Conservation (phyloP, 2,329 filamentous ascomycete species). For the Macroventuria anomochaeta region DNA sequence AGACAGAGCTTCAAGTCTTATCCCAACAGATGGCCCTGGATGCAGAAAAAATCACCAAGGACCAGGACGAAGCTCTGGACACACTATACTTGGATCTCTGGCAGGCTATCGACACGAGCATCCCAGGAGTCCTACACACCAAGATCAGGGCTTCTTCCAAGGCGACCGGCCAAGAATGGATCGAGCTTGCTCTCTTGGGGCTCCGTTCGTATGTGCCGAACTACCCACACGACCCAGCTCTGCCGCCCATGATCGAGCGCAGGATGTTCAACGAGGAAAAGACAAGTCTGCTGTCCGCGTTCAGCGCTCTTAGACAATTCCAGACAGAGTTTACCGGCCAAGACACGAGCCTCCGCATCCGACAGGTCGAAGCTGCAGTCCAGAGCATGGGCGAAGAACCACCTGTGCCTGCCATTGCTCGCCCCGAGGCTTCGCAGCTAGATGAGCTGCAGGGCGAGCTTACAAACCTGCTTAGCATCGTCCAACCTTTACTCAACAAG, state of each 20-base stretch:
- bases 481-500: conserved; percentile 37
- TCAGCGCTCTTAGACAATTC: conserved; percentile 68
- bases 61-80: conserved; percentile 39
- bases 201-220: conserved; percentile 86
- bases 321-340: conserved; percentile 73
- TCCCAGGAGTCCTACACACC: conserved; percentile 38
- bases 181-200: conserved; percentile 75
- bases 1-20: conserved; percentile 49
- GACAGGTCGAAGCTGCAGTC: conserved; percentile 68
- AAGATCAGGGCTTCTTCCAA: conserved; percentile 11
- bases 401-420: conserved; percentile 70
- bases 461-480: conserved; percentile 66
- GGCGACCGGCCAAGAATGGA: conserved; percentile 62
- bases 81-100: conserved; percentile 34
- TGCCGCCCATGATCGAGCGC: conserved; percentile 68
- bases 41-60: conserved; percentile 41
- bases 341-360: conserved; percentile 69
- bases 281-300: conserved; percentile 60
- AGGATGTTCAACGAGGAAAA: conserved; percentile 64
- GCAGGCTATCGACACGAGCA: conserved; percentile 28
- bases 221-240: conserved; percentile 80
- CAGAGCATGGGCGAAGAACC: conserved; percentile 70
- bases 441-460: conserved; percentile 82
- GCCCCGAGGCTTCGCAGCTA: conserved; percentile 73
- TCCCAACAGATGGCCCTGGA: conserved; percentile 46